These are phyloP conservation scores for Backusella macrospora DNA, from an alignment of 192 early-diverging fungal genomes.

Conservation along the genomic window DNA sequence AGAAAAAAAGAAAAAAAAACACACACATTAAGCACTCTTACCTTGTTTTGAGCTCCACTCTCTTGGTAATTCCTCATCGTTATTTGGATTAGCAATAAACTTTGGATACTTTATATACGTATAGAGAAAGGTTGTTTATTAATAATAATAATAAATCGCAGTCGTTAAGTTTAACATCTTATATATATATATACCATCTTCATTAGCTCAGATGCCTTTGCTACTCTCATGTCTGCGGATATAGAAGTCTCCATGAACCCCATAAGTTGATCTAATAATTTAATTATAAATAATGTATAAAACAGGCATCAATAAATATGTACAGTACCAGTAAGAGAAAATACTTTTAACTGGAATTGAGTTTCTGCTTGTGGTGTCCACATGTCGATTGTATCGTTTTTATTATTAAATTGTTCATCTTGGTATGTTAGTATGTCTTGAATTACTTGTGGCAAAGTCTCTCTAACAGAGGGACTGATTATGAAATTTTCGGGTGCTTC, in stretches of 20 bases:
- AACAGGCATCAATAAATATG: background rate
- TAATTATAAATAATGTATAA: background rate
- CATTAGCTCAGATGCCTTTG: conserved; percentile 39
- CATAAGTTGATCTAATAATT: conserved; percentile 27
- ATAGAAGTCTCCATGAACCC: conserved; percentile 40
- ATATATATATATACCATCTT: conserved; percentile 30
- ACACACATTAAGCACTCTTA: no score
- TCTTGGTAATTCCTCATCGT: conserved; percentile 24
- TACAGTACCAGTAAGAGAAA: conserved; percentile 22
- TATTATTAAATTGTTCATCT: background rate
- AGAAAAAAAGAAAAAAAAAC: background rate
- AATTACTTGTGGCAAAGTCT: conserved; percentile 26
- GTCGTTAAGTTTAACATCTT: no score
- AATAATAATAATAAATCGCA: background rate
- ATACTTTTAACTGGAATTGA: conserved; percentile 23
- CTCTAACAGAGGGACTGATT: conserved; percentile 13
- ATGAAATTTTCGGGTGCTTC: conserved; percentile 2
- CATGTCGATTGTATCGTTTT: conserved; percentile 2
- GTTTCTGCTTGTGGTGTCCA: conserved; percentile 24
- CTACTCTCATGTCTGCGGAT: conserved; percentile 31
- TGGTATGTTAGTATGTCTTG: conserved; percentile 32
- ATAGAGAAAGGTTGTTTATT: background rate
- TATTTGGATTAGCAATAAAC: conserved; percentile 9
- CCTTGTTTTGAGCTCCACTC: conserved; percentile 39
- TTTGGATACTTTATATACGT: conserved; percentile 24